A percentile compares a stretch with the other conserved stretches of the same genome.
phyloP scores from a whole-genome alignment of 805 yeast genomes.

The Saccharomycopsis babjevae region DNA sequence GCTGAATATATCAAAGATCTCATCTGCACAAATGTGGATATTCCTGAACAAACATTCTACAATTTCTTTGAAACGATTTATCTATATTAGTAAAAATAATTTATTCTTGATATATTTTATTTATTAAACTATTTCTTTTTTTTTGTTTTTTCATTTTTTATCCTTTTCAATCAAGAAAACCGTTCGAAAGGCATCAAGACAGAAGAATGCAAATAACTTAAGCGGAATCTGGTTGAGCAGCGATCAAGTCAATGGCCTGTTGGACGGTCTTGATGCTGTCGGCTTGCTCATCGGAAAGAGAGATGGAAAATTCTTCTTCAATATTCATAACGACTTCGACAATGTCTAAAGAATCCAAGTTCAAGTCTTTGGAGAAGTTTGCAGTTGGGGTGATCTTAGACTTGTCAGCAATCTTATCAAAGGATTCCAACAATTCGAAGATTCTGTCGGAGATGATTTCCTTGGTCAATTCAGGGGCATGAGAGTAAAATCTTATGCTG shows the following conservation, averaged over 20 bases:
- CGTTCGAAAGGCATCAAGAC: not conserved
- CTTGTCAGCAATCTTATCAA: slow-evolving; percentile 33
- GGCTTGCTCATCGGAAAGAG: slow-evolving; percentile 82
- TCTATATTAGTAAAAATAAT: not conserved
- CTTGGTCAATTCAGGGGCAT: slow-evolving; percentile 49
- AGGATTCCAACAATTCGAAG: slow-evolving; percentile 53
- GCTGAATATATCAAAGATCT: no score
- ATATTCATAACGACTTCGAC: slow-evolving; percentile 94
- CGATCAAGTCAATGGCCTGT: slow-evolving; percentile 83
- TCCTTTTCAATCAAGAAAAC: not conserved
- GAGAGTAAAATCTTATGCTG: slow-evolving; percentile 33
- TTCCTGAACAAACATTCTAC: not conserved
- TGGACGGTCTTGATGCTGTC: slow-evolving; percentile 90
- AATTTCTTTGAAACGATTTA: not conserved
- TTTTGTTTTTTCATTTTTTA: no score
- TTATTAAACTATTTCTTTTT: not conserved
- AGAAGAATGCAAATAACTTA: slow-evolving; percentile 14
- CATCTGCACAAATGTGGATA: no score
- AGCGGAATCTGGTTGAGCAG: slow-evolving; percentile 46
- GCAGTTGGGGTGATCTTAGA: slow-evolving; percentile 28
- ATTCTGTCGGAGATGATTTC: slow-evolving; percentile 55
- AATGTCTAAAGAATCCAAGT: slow-evolving; percentile 80
- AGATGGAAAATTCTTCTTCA: slow-evolving; percentile 84
- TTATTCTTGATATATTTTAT: not conserved
- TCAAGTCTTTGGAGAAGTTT: slow-evolving; percentile 44